Evolutionary conservation across 2,329 filamentous ascomycete genomes (phyloP), one percentile per base, ranked within the genome.

Genomic region (Elsinoe batatas): DNA sequence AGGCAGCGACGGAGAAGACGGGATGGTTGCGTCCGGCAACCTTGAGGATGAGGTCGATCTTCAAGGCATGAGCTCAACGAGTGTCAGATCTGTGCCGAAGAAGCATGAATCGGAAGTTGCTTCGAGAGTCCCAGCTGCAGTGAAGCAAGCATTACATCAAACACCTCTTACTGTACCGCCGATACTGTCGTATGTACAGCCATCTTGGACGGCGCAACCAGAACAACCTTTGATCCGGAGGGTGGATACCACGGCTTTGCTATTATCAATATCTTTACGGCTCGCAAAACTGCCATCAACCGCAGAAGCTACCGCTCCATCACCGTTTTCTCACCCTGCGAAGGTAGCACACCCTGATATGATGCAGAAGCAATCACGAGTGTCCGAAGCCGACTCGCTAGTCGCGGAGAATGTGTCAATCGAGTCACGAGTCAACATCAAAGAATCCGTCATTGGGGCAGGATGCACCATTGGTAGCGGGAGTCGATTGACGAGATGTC

Each of bases 331-430:
- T 0, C 89, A 95, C 64, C 69, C 79, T 18, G 78, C 79, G 60
- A 96, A 96, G 69, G 78, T 96, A 53, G 86, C 88, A 1, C 87
- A 93, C 64, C 87, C 88, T 0, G 85, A 89, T 56, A 86, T 86
- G 20, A 83, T 97, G 33, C 88, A 90, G 13, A 77, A 82, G 33
- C 83, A 85, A 54, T 90, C 87, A 46, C 93, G 88, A 3, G 87
- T 97, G 56, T 90, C 88, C 17, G 82, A 85, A 63, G 78, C 81
- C 46, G 91, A 96, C 72, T 88, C 83, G 61, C 77, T 97, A 2
- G 81, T 97, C 36, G 91, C 82, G 1, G 87, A 91, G 57, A 96
- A 96, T 65, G 89, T 94, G 38, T 89, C 84, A 1, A 83, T 97
- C 0, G 88, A 91, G 65, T 88, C 91, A 64, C 91, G 91, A 68